Conservation (phyloP, 225 moss, liverwort and hornwort genomes). For the Lunularia cruciata region DNA sequence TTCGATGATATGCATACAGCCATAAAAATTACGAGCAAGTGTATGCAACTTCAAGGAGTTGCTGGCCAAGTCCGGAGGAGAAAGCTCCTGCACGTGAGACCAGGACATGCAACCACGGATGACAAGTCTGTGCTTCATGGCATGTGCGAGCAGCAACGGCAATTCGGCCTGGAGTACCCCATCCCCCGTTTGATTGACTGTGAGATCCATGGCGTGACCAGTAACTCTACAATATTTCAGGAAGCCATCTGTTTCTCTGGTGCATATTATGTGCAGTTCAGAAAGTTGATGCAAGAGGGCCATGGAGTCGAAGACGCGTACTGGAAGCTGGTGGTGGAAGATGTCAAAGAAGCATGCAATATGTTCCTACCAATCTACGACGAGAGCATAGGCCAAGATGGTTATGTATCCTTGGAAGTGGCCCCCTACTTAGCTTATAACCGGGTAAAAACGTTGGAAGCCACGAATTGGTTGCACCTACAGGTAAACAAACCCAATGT, state of each 20-base stretch:
- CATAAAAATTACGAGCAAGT: too few species aligned
- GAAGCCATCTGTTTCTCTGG: slow-evolving; percentile 81
- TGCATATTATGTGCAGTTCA: slow-evolving; percentile 83
- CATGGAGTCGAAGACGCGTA: slow-evolving; percentile 85
- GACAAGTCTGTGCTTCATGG: slow-evolving; percentile 80
- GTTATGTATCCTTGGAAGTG: slow-evolving; percentile 83
- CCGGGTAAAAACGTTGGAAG: slow-evolving; percentile 56
- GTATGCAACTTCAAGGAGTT: too few species aligned
- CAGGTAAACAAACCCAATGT: slow-evolving; percentile 67
- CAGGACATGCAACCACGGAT: slow-evolving; percentile 35
- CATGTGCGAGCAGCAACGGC: slow-evolving; percentile 72
- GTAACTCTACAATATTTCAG: slow-evolving; percentile 92
- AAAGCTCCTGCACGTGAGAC: too few species aligned
- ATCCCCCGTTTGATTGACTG: slow-evolving; percentile 67
- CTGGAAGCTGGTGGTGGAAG: slow-evolving; percentile 83
- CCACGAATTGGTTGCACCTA: slow-evolving; percentile 64
- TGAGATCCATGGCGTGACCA: slow-evolving; percentile 83
- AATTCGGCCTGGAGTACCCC: not conserved
- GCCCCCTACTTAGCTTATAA: slow-evolving; percentile 81
- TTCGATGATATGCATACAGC: too few species aligned
- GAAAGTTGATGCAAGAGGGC: slow-evolving; percentile 69
- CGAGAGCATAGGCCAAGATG: slow-evolving; percentile 71
- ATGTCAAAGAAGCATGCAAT: slow-evolving; percentile 89
- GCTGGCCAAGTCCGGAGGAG: too few species aligned
- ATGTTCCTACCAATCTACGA: slow-evolving; percentile 64